Percentiles rank a stretch among this genome's conserved stretches.
Conservation (phyloP, 352 stramenopile genomes). For the Phytopythium oedochilum region DNA sequence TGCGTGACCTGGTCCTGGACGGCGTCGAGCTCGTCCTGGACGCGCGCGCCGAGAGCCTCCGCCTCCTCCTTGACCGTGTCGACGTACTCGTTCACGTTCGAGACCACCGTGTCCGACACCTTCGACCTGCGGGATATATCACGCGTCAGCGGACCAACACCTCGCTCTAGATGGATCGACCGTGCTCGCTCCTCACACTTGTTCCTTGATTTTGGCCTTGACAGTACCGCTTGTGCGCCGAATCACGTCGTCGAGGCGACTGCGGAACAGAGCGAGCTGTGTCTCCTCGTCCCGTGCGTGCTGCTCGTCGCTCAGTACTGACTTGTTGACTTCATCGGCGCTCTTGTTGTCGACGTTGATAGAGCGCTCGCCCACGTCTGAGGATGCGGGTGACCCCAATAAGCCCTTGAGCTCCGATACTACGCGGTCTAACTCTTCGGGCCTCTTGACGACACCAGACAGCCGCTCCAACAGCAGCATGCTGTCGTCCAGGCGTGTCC, state of each 20-base stretch:
- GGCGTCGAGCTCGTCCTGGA: slow-evolving; percentile 44
- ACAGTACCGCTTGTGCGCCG: slow-evolving; percentile 35
- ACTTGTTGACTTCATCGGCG: too few species aligned
- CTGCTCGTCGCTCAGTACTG: slow-evolving; percentile 8
- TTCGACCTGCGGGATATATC: slow-evolving; percentile 29
- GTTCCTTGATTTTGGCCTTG: slow-evolving; percentile 39
- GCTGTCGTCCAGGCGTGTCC: slow-evolving; percentile 49
- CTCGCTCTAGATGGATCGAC: background rate
- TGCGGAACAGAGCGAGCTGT: slow-evolving; percentile 33
- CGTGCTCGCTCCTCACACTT: too few species aligned
- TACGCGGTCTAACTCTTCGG: slow-evolving; percentile 50
- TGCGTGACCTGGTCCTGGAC: slow-evolving; percentile 24
- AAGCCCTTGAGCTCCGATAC: slow-evolving; percentile 47
- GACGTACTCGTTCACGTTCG: slow-evolving; percentile 52
- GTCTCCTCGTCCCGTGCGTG: slow-evolving; percentile 10
- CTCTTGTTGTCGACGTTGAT: too few species aligned
- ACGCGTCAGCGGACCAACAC: slow-evolving; percentile 3
- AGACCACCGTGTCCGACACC: slow-evolving; percentile 45
- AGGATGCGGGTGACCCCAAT: slow-evolving; percentile 22
- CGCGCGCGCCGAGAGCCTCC: slow-evolving; percentile 27
- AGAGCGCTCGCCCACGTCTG: too few species aligned
- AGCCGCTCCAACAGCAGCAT: slow-evolving; percentile 46
- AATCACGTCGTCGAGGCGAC: slow-evolving; percentile 47
- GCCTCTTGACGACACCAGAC: slow-evolving; percentile 38
- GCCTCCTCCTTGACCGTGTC: slow-evolving; percentile 56